Evolutionary conservation across 768 basidiomycete genomes (phyloP), one percentile per base, ranked within the genome.

Genomic region (Pholiota microspora): DNA sequence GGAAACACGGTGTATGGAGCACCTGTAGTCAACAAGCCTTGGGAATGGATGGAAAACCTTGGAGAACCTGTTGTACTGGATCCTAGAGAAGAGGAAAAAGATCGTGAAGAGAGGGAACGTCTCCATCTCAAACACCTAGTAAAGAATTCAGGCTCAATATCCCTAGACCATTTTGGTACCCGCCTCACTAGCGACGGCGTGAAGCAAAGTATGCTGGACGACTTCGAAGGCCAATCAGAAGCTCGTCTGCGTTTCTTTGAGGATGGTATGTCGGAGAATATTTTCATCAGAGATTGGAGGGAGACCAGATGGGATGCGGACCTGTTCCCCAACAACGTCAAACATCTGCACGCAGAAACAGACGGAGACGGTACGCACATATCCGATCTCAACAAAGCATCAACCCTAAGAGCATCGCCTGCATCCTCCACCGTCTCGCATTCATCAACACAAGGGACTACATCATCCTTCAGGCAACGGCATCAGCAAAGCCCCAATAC

Each of bases 21-120:
- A 3, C 76, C 80, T 1, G 86, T 92, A 15, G 73, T 81, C 53
- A 89, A 91, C 68, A 80, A 84, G 28, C 88, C 91, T 3, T 93
- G 90, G 90, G 90, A 93, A 67, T 92, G 90, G 89, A 82, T 85
- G 6, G 90, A 93, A 67, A 82, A 86, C 64, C 63, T 92, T 2
- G 89, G 89, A 7, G 85, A 88, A 49, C 73, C 77, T 2, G 55
- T 75, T 7, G 62, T 71, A 9, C 59, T 73, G 3, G 78, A 80
- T 24, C 65, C 75, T 8, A 78, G 74, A 27, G 78, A 79, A 8
- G 72, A 73, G 28, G 70, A 77, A 23, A 68, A 68, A 24, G 73
- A 75, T 49, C 64, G 61, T 16, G 74, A 77, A 18, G 76, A 77
- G 32, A 74, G 70, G 40, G 73, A 73, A 40, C 68, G 69, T 7